Percentiles rank a stretch among this genome's conserved stretches.
Conservation (phyloP, 2,329 filamentous ascomycete species). For the Cladosporium sphaerospermum region DNA sequence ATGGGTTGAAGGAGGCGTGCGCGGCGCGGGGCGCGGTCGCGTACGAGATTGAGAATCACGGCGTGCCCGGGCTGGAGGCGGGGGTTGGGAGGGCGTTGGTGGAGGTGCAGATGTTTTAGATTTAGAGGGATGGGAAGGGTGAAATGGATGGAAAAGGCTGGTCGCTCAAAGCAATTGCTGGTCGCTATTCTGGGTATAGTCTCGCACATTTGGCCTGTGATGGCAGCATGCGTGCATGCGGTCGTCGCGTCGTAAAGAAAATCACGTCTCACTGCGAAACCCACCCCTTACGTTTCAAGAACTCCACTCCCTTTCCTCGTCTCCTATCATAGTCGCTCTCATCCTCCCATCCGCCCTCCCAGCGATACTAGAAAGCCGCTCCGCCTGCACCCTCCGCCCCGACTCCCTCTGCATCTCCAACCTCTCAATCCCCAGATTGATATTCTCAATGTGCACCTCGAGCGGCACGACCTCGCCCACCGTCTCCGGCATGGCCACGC, state of each 20-base stretch:
- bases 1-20: conserved; percentile 57
- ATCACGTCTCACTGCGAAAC: background rate
- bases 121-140: background rate
- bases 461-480: conserved; percentile 55
- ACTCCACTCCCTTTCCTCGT: background rate
- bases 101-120: conserved; percentile 39
- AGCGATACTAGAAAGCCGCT: conserved; percentile 23
- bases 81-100: conserved; percentile 42
- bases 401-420: conserved; percentile 59
- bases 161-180: background rate
- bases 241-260: conserved; percentile 2
- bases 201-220: background rate
- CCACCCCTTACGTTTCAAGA: background rate
- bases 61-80: conserved; percentile 36
- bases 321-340: conserved; percentile 6
- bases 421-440: conserved; percentile 65
- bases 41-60: conserved; percentile 43
- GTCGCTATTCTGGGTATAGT: conserved; percentile 3
- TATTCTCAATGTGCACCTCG: conserved; percentile 68
- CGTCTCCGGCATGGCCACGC: conserved; percentile 61
- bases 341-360: conserved; percentile 11
- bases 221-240: background rate
- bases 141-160: background rate
- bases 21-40: conserved; percentile 38
- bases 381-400: conserved; percentile 24